Evolutionary conservation across 306 rosid genomes (phyloP).

Genomic region (Carpinus fangiana): DNA sequence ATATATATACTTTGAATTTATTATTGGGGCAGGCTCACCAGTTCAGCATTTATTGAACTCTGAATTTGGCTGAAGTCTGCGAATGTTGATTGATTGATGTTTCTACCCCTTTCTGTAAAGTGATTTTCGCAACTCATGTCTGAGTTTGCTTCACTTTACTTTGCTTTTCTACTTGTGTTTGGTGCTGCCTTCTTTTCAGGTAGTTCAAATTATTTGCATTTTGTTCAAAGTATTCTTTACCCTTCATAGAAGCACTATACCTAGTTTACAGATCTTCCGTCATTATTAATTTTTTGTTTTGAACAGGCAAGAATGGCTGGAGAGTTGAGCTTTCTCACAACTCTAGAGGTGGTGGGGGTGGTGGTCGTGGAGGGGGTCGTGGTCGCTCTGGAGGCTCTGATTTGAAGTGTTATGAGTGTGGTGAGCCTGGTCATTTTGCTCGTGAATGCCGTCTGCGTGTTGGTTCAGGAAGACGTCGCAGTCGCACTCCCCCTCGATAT

Average conservation of each 20-base stretch:
- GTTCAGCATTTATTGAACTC: background rate
- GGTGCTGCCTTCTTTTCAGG: background rate
- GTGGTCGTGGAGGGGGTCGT: constrained; percentile 77
- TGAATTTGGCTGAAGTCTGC: background rate
- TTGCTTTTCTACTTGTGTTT: background rate
- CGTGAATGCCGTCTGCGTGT: constrained; percentile 95
- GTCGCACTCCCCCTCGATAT: constrained; percentile 90
- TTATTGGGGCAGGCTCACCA: background rate
- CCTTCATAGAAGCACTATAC: background rate
- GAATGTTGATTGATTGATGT: background rate
- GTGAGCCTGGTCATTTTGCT: constrained; percentile 99
- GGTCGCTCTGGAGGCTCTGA: constrained; percentile 97
- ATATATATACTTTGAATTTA: background rate
- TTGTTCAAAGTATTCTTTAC: background rate
- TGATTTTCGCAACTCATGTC: background rate
- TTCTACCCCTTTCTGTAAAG: background rate
- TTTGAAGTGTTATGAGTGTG: constrained; percentile 96
- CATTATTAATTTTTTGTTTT: background rate
- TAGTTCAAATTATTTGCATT: background rate
- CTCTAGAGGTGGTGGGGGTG: constrained; percentile 74
- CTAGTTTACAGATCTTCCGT: background rate
- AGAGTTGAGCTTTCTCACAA: constrained; percentile 98
- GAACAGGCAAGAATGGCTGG: constrained; percentile 95
- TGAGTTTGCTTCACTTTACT: background rate
- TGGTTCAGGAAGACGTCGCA: constrained; percentile 89